Conservation (phyloP, 805 yeast species). For the Wickerhamiella dianesei region DNA sequence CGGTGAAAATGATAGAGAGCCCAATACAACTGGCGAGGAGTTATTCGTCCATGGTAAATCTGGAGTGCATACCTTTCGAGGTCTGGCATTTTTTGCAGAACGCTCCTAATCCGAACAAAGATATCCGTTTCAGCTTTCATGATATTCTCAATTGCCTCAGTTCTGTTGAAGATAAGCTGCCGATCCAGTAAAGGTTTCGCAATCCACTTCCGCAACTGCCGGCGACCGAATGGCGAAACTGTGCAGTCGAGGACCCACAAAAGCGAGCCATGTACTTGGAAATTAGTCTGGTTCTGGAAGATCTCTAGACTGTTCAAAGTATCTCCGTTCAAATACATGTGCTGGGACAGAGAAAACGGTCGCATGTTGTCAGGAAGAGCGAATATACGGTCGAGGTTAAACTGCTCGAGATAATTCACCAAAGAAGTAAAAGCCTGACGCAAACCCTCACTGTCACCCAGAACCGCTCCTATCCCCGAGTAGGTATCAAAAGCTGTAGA, state of each 20-base stretch:
- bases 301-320: slow-evolving; percentile 65
- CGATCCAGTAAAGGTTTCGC: slow-evolving; percentile 50
- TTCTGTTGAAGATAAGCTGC: slow-evolving; percentile 43
- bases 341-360: slow-evolving; percentile 35
- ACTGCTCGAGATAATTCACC: slow-evolving; percentile 42
- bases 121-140: slow-evolving; percentile 12
- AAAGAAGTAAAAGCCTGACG: background rate
- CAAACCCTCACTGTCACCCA: background rate
- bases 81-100: slow-evolving; percentile 35
- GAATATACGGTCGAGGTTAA: slow-evolving; percentile 45
- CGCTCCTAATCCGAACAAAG: slow-evolving; percentile 21
- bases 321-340: slow-evolving; percentile 46
- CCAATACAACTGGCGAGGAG: slow-evolving; percentile 45
- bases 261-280: slow-evolving; percentile 49
- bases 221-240: slow-evolving; percentile 57
- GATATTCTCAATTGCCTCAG: slow-evolving; percentile 45
- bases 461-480: background rate
- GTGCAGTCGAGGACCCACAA: slow-evolving; percentile 76
- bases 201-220: slow-evolving; percentile 61
- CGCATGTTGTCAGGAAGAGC: slow-evolving; percentile 36
- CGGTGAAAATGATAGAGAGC: slow-evolving; percentile 36
- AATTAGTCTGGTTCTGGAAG: slow-evolving; percentile 49
- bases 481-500: background rate
- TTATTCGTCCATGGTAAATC: slow-evolving; percentile 44
- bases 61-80: slow-evolving; percentile 44